Evolutionary conservation across 306 rosid genomes (phyloP), one percentile per base, ranked within the genome.

Genomic region (Purshia tridentata): DNA sequence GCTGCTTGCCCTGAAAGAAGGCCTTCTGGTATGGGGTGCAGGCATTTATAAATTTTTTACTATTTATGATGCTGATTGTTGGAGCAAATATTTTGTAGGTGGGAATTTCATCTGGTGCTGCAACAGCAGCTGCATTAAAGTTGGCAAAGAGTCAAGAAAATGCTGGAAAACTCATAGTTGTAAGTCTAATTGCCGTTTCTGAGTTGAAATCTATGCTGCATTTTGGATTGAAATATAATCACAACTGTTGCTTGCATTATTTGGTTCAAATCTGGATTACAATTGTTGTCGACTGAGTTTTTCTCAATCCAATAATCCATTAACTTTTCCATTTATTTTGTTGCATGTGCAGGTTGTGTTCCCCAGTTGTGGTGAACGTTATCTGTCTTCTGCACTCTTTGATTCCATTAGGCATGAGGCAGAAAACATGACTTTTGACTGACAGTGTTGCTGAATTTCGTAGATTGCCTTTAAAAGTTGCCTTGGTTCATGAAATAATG

Each of bases 91-190:
- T 82, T 73, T 61, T 78, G 77, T 76, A 90, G 96, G 85, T 88
- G 78, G 95, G 96, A 47, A 81, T 92, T 72, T 92, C 98, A 56
- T 92, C 98, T 5, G 92, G 98, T 67, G 96, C 95, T n/a, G 92
- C 94, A 1, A 81, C 94, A 4, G 91, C 88, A 0, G 96, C 91
- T 35, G 92, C 90, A 46, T 71, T 92, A 6, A 84, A 80, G 77
- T 16, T 92, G 74, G 98, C 86, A 22, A 88, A 81, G 82, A 86
- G 81, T 81, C 87, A 82, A 11, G 98, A 90, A 81, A 81, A 85
- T 78, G 87, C 85, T 11, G 96, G 95, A 70, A 92, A 88, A 72
- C 96, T 92, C 62, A 87, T 89, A 69, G 90, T 80, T 70, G 93
- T 83, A 73, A 81, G 96, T 44, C 6, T 41, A 3, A 47, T 61